phyloP scores from a whole-genome alignment of 2,329 filamentous ascomycete species.

The Phoma sp. region DNA sequence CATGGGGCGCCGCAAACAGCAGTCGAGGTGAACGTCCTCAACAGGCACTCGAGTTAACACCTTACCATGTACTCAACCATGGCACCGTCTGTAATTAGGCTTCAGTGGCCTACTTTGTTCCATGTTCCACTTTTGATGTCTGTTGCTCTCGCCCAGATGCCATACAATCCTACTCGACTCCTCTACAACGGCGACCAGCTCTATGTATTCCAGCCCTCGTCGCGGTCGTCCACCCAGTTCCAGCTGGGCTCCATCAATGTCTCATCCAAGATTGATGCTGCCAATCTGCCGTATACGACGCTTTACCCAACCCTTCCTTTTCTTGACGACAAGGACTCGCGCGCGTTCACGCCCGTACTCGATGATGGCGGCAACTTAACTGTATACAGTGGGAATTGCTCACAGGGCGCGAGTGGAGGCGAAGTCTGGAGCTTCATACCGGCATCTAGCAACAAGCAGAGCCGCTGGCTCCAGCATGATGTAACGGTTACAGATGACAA shows the following conservation, averaged over 20 bases:
- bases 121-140: constrained; percentile 12
- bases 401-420: constrained; percentile 57
- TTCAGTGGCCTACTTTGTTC: constrained; percentile 11
- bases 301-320: constrained; percentile 70
- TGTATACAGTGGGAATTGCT: constrained; percentile 78
- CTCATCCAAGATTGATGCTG: constrained; percentile 62
- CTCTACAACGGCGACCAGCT: constrained; percentile 66
- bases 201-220: constrained; percentile 73
- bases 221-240: constrained; percentile 54
- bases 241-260: constrained; percentile 72
- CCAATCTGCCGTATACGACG: constrained; percentile 53
- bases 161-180: constrained; percentile 80
- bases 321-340: constrained; percentile 57
- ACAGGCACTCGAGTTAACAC: constrained; percentile 6
- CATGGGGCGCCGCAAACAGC: constrained; percentile 26
- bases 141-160: constrained; percentile 58
- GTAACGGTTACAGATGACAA: constrained; percentile 45
- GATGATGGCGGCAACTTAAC: constrained; percentile 73
- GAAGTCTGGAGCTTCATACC: constrained; percentile 74
- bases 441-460: constrained; percentile 51
- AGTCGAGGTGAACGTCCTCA: constrained; percentile 33
- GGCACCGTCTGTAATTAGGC: background rate
- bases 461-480: constrained; percentile 62
- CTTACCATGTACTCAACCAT: constrained; percentile 11
- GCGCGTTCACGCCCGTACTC: constrained; percentile 72